Evolutionary conservation across 2,329 filamentous ascomycete species (phyloP), one percentile per base, ranked within the genome.

Genomic region (Stachybotrys echinatus): DNA sequence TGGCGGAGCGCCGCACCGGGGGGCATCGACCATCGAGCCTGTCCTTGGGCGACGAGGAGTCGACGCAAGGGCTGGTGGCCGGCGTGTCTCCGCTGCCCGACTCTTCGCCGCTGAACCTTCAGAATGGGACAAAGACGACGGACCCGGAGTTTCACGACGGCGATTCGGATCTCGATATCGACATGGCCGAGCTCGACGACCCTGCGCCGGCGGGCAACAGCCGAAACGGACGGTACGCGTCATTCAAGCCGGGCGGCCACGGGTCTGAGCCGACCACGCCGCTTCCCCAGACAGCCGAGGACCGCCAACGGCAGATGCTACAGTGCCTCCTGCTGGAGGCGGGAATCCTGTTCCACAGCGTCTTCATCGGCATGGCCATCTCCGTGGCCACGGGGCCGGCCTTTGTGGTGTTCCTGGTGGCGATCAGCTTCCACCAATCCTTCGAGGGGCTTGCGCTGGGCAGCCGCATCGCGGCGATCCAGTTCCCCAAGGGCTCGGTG

Each of bases 381-480:
- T 90, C 87, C 1, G 89, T 94, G 1, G 85, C 89, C 0, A 90
- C 87, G 0, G 88, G 88, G 0, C 85, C 88, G 0, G 83, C 87
- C 1, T 94, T 94, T 62, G 74, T 89, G 40, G 87, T 92, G 12
- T 88, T 94, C 55, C 74, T 94, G 0, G 76, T 92, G 23, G 89
- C 89, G 46, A 91, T 94, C 54, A 83, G 81, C 55, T 92, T 92
- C 67, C 89, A 94, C 62, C 88, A 95, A 70, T 90, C 88, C 1
- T 95, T 95, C 56, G 90, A 95, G 70, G 90, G 90, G 2, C 83
- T 95, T 14, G 90, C 90, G 0, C 80, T 95, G 5, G 90, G 90
- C 6, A 88, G 88, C 42, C 87, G 90, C 51, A 95, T 95, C 59
- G 88, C 89, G 0, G 87, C 88, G 10, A 83, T 95, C 23, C 83